Evolutionary conservation across 164 flowering plant species (phyloP), one percentile per base, ranked within the genome.

Genomic region (Dillenia suffruticosa): DNA sequence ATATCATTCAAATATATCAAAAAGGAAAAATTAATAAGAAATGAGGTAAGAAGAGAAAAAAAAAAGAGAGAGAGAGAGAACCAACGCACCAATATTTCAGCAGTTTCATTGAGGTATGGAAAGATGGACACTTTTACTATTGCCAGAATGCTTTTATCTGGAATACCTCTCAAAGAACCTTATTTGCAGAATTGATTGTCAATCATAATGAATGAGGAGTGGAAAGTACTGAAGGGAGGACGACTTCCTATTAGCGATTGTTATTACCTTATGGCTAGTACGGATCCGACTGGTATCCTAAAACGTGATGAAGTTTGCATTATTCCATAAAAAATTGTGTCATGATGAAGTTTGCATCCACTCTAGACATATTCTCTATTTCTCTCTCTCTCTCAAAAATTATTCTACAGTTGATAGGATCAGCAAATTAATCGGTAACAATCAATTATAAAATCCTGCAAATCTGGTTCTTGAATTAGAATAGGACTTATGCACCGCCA

Each of bases 201-300:
- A n/a, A 46, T 56, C 9, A 62, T 85, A 6, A 61, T 72, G 69
- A 74, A 64, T 1, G 67, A 69, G 19, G 91, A 84, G 62, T 78
- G 60, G 61, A 83, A 82, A 49, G 74, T 70, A 26, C 81, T 93
- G 2, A 80, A 62, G 76, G 76, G 12, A 26, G 97, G 96, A 54
- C 90, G 64, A 66, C 61, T 93, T 56, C 89, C 83, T 40, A 57
- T 86, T 8, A 61, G 68, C 56, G 95, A 89, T 8, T 79, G 82
- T 49, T 90, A 72, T 57, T 76, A 84, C 72, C 49, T 93, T 62
- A 90, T 90, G 94, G 97, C 97, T 19, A 86, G 96, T 45, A 77
- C 78, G 54, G 97, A 93, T 73, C 98, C 98, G 11, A 89, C 95
- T 49, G 84, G 86, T 53, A 48, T 50, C n/a, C 76, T 90, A 11